These are phyloP conservation scores for Plasmodium blacklocki DNA, from an alignment of 169 alveolate genomes.

Conservation along the genomic window DNA sequence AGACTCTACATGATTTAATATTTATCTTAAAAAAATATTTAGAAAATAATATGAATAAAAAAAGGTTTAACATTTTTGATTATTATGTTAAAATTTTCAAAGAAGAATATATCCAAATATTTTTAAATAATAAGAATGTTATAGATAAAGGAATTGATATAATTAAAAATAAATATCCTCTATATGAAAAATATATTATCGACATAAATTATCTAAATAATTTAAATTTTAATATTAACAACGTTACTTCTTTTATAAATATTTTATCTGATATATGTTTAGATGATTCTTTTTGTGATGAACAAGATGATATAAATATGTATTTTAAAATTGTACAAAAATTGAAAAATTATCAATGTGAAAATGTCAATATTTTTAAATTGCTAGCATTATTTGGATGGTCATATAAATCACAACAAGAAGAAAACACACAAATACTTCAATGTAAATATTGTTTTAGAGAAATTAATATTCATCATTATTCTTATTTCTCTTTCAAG, in stretches of 20 bases:
- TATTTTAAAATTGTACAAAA: conserved; percentile 40
- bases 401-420: conserved; percentile 14
- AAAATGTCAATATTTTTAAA: conserved; percentile 31
- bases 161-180: conserved; percentile 8
- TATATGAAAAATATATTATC: conserved; percentile 13
- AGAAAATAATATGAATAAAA: conserved; percentile 17
- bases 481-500: conserved; percentile 26
- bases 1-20: conserved; percentile 21
- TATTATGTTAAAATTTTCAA: conserved; percentile 36
- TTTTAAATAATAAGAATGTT: conserved; percentile 34
- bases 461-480: conserved; percentile 36
- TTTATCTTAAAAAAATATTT: conserved; percentile 34
- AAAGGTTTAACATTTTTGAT: conserved; percentile 36
- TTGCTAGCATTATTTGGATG: conserved; percentile 48
- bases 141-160: conserved; percentile 30
- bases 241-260: conserved; percentile 24
- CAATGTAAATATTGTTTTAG: conserved; percentile 63
- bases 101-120: conserved; percentile 27
- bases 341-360: conserved; percentile 23
- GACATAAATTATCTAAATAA: conserved; percentile 37
- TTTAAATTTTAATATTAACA: conserved; percentile 27
- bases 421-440: conserved; percentile 10
- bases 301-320: conserved; percentile 45
- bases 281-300: background rate
- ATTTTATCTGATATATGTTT: conserved; percentile 20